These are phyloP conservation scores for Silybum marianum DNA, from an alignment of 129 eudicot genomes.

Conservation along the genomic window DNA sequence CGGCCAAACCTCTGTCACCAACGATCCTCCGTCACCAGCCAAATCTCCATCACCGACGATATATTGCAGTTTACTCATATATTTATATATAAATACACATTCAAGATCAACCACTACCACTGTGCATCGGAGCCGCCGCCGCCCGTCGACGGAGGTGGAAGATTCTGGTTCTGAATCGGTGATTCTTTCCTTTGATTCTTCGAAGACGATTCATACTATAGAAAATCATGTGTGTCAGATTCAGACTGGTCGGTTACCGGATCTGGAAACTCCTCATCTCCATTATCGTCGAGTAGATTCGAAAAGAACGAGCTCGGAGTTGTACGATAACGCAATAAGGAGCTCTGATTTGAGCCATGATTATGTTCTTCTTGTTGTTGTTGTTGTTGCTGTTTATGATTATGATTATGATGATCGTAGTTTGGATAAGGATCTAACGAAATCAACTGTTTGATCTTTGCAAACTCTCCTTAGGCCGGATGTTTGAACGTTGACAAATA, in stretches of 20 bases:
- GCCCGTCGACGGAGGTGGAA: slow-evolving; percentile 7
- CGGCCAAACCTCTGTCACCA: no score
- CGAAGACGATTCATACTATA: slow-evolving; percentile 15
- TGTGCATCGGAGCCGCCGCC: not conserved
- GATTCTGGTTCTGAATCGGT: slow-evolving; percentile 18
- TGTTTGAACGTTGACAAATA: slow-evolving; percentile 49
- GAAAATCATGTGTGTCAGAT: slow-evolving; percentile 33
- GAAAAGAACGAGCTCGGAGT: slow-evolving; percentile 73
- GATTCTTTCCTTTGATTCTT: slow-evolving; percentile 34
- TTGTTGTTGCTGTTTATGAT: not conserved
- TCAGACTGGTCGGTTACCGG: slow-evolving; percentile 25
- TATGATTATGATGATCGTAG: slow-evolving; percentile 14
- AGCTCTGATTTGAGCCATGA: slow-evolving; percentile 12
- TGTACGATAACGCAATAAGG: slow-evolving; percentile 51
- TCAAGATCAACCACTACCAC: no score
- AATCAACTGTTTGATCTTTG: slow-evolving; percentile 44
- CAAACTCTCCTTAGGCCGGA: slow-evolving; percentile 44
- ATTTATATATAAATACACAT: no score
- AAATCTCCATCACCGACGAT: no score
- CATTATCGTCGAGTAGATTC: slow-evolving; percentile 43
- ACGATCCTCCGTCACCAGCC: no score
- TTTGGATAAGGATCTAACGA: slow-evolving; percentile 41
- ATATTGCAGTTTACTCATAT: no score
- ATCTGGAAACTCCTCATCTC: slow-evolving; percentile 32
- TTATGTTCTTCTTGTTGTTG: not conserved